Base-by-base conservation (phyloP, 495 filamentous ascomycete genomes). In the Rostrohypoxylon terebratum region DNA sequence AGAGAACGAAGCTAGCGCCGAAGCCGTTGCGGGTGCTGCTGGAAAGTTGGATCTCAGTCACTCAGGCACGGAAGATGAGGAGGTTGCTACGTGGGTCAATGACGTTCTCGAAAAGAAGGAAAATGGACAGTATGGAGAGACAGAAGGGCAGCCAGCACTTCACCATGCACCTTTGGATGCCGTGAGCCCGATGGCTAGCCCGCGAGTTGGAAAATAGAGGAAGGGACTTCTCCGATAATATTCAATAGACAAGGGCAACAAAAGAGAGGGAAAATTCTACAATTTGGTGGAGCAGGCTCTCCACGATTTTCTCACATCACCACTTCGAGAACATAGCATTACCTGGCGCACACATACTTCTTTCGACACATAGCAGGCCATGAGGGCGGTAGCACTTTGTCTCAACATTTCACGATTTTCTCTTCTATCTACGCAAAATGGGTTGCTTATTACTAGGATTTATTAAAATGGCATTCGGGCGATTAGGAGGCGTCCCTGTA, bases 11-110 rank as follows among this genome's bases (percentile, higher is more conserved):
- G 77, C 80, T 31, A 87, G 86, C 58, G 81, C 78, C 20, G 74
- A 78, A 34, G 76, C 74, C 11, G 81, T 87, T 18, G 85, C 80
- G 33, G 81, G 81, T 18, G 79, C 80, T 10, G 80, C 84, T 42
- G 78, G 75, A 14, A 74, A 83, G 23, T 76, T 88, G 11, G 77
- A 80, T 38, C 72, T 83, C 48, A 81, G 74, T 58, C 74, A 78
- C 42, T 78, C 77, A 20, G 73, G 82, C 69, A 77, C 86, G 77
- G 89, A 89, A 18, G 92, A 98, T 65, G 80, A 84, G 45, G 95
- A 97, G 78, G 92, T 97, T 7, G 89, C 92, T 1, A 85, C 86
- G 33, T 98, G 95, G 95, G 95, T 98, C 13, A 84, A 83, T n/a
- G 83, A 83, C 8, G 92, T 92, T 42, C 80, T 94, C 44, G 86